A percentile compares a stretch with the other conserved stretches of the same genome.
phyloP scores from a whole-genome alignment of 140 eudicot species.

The Stevia rebaudiana region DNA sequence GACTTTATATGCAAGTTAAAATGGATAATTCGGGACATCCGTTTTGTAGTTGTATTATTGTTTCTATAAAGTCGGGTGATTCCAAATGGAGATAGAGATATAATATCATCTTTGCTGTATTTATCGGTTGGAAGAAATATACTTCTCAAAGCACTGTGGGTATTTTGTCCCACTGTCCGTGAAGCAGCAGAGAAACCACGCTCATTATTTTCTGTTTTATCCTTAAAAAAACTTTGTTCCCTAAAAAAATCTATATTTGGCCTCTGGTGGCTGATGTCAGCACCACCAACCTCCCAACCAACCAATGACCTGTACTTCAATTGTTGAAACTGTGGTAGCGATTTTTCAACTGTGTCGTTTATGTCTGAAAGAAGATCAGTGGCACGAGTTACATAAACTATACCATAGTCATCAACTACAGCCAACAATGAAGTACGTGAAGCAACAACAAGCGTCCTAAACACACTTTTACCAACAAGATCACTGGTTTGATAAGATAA shows the following conservation, averaged over 20 bases:
- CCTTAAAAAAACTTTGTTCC: slow-evolving; percentile 21
- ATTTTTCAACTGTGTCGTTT: slow-evolving; percentile 31
- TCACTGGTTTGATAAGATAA: slow-evolving; percentile 17
- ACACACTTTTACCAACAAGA: slow-evolving; percentile 38
- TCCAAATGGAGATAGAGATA: slow-evolving; percentile 79
- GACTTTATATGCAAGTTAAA: slow-evolving; percentile 43
- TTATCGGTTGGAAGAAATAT: slow-evolving; percentile 63
- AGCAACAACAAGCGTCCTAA: slow-evolving; percentile 56
- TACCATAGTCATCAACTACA: slow-evolving; percentile 68
- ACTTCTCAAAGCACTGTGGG: slow-evolving; percentile 32
- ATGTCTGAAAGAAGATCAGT: slow-evolving; percentile 40
- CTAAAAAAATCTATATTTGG: slow-evolving; percentile 7
- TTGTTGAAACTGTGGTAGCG: slow-evolving; percentile 38
- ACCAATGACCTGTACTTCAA: slow-evolving; percentile 46
- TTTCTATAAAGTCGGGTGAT: slow-evolving; percentile 52
- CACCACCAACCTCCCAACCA: slow-evolving; percentile 78
- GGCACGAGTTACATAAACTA: slow-evolving; percentile 47
- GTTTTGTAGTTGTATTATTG: slow-evolving; percentile 19
- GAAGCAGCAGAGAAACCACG: slow-evolving; percentile 39
- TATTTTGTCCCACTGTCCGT: slow-evolving; percentile 24
- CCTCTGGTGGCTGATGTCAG: slow-evolving; percentile 76
- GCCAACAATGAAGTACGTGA: slow-evolving; percentile 64
- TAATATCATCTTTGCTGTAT: slow-evolving; percentile 40
- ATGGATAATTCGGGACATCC: slow-evolving; percentile 47
- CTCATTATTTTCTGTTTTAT: slow-evolving; percentile 24